Conservation (phyloP, 2,329 filamentous ascomycete species). For the Mariannaea sp. region DNA sequence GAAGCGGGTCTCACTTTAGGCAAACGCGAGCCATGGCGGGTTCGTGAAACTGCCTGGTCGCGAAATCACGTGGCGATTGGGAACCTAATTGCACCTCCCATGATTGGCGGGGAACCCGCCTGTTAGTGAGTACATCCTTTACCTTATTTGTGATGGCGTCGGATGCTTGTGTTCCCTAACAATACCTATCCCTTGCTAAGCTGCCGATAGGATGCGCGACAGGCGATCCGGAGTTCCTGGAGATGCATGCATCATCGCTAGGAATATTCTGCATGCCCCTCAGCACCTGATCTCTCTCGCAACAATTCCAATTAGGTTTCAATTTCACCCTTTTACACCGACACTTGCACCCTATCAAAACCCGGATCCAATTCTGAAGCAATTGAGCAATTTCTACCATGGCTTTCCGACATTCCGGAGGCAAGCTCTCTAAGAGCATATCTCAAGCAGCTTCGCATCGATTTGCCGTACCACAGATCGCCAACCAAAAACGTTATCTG, state of each 20-base stretch:
- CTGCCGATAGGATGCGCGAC: constrained; percentile 29
- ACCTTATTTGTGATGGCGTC: not conserved
- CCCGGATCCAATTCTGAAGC: not conserved
- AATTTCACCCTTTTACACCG: constrained; percentile 1
- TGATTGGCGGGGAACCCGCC: constrained; percentile 33
- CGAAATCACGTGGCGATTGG: constrained; percentile 40
- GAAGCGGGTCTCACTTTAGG: constrained; percentile 35
- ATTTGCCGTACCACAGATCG: constrained; percentile 39
- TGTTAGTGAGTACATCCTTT: constrained; percentile 24
- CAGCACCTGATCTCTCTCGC: constrained; percentile 26
- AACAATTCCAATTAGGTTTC: constrained; percentile 26
- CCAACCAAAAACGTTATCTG: constrained; percentile 41
- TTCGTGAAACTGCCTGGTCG: constrained; percentile 29
- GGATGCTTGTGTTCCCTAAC: constrained; percentile 11
- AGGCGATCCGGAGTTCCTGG: constrained; percentile 34
- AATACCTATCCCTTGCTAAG: constrained; percentile 10
- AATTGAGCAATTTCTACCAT: constrained; percentile 28
- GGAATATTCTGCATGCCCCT: constrained; percentile 29
- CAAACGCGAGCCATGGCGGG: constrained; percentile 40
- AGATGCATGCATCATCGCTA: constrained; percentile 37
- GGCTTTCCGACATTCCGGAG: constrained; percentile 40
- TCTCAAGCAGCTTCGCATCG: constrained; percentile 35
- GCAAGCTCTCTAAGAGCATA: constrained; percentile 38
- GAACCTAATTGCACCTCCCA: constrained; percentile 27
- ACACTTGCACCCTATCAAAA: not conserved